Evolutionary conservation across 140 eudicot genomes (phyloP).

Genomic region (Anethum foeniculum): DNA sequence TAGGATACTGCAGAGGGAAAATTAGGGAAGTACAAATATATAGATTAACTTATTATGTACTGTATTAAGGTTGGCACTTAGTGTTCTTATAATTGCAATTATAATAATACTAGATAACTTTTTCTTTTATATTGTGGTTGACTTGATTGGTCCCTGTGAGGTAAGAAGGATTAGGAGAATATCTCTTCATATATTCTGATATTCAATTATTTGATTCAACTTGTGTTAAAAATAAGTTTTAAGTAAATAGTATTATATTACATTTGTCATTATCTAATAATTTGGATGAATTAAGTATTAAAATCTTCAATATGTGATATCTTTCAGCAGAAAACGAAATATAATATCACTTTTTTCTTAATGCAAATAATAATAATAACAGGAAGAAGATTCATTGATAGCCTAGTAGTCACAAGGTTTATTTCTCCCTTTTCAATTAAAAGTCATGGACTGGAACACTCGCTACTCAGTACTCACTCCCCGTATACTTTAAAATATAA

Average conservation of each 20-base stretch:
- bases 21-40: not conserved
- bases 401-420: not conserved
- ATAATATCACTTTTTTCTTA: not conserved
- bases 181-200: not conserved
- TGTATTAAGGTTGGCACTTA: not conserved
- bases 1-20: not conserved
- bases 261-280: not conserved
- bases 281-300: not conserved
- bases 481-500: not conserved
- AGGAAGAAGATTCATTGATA: not conserved
- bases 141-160: not conserved
- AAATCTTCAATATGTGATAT: not conserved
- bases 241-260: not conserved
- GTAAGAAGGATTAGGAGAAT: not conserved
- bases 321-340: not conserved
- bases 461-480: not conserved
- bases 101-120: not conserved
- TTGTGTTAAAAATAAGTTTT: not conserved
- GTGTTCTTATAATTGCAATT: not conserved
- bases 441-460: not conserved
- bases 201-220: conserved; percentile 3
- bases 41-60: not conserved
- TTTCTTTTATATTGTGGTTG: not conserved
- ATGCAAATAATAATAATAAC: not conserved
- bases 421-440: not conserved